phyloP scores from a whole-genome alignment of 1,284 basidiomycete species.

The Melampsora americana region DNA sequence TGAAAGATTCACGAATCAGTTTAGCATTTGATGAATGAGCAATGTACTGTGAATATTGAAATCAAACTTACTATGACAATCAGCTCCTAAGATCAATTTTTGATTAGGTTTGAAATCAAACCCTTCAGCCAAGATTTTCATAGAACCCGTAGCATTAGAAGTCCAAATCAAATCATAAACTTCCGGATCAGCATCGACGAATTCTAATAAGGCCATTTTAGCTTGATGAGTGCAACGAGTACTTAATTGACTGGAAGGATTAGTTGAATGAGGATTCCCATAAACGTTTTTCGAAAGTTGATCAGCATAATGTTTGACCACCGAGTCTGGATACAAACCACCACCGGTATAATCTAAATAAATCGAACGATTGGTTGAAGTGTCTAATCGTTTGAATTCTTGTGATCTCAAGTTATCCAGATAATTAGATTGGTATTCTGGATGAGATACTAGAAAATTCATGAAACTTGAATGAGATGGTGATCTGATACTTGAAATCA shows the following conservation, averaged over 20 bases:
- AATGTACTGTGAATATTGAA: background rate
- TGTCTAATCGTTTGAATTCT: slow-evolving; percentile 67
- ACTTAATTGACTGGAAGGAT: slow-evolving; percentile 65
- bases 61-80: slow-evolving; percentile 62
- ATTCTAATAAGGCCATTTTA: slow-evolving; percentile 66
- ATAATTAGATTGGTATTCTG: slow-evolving; percentile 58
- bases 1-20: background rate
- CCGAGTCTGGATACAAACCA: slow-evolving; percentile 68
- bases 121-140: slow-evolving; percentile 75
- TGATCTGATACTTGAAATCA: background rate
- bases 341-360: slow-evolving; percentile 82
- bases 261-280: slow-evolving; percentile 76
- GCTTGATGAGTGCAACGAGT: slow-evolving; percentile 66
- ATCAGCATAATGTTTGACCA: slow-evolving; percentile 65
- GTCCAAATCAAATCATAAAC: slow-evolving; percentile 74
- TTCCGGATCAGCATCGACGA: slow-evolving; percentile 68
- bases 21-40: background rate
- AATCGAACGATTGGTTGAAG: slow-evolving; percentile 49
- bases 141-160: slow-evolving; percentile 69
- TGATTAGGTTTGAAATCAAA: slow-evolving; percentile 63
- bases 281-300: slow-evolving; percentile 66
- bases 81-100: slow-evolving; percentile 47
- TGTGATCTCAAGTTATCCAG: slow-evolving; percentile 67
- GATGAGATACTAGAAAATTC: slow-evolving; percentile 52
- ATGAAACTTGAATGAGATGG: slow-evolving; percentile 8